These are phyloP conservation scores for Thymus quinquecostatus DNA, from an alignment of 257 asterid species.

Conservation along the genomic window DNA sequence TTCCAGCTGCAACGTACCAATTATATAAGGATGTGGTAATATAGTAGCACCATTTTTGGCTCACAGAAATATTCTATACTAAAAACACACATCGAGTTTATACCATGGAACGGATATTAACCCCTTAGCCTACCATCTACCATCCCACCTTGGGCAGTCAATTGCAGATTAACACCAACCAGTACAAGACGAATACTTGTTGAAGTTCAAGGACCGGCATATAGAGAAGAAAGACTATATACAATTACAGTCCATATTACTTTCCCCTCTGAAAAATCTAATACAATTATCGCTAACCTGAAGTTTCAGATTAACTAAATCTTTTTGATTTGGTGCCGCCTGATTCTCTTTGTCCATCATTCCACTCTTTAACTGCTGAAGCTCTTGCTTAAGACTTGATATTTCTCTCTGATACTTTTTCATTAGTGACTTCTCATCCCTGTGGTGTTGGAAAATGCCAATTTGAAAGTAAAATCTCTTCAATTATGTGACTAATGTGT, in stretches of 20 bases:
- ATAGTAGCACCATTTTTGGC: too few relatives aligned
- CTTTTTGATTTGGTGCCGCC: constrained; percentile 65
- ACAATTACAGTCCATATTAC: constrained; percentile 11
- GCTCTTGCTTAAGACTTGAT: constrained; percentile 76
- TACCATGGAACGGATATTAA: too few relatives aligned
- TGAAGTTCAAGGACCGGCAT: constrained; percentile 11
- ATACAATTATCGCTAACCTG: constrained; percentile 52
- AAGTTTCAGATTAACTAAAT: constrained; percentile 69
- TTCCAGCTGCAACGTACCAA: too few relatives aligned
- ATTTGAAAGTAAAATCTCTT: constrained; percentile 36
- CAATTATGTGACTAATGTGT: too few relatives aligned
- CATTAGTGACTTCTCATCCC: constrained; percentile 85
- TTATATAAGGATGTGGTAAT: too few relatives aligned
- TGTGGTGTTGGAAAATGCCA: too few relatives aligned
- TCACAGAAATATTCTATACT: too few relatives aligned
- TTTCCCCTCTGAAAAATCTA: background rate
- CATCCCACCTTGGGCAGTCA: too few relatives aligned
- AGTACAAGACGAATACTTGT: background rate
- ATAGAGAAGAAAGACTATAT: constrained; percentile 2
- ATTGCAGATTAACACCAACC: too few relatives aligned
- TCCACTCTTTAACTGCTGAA: constrained; percentile 74
- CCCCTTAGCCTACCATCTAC: too few relatives aligned
- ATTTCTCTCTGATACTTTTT: constrained; percentile 88
- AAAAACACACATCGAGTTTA: too few relatives aligned
- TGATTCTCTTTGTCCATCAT: constrained; percentile 66